Evolutionary conservation across 805 yeast genomes (phyloP), one percentile per base, ranked within the genome.

Genomic region (Metschnikowia reukaufii): DNA sequence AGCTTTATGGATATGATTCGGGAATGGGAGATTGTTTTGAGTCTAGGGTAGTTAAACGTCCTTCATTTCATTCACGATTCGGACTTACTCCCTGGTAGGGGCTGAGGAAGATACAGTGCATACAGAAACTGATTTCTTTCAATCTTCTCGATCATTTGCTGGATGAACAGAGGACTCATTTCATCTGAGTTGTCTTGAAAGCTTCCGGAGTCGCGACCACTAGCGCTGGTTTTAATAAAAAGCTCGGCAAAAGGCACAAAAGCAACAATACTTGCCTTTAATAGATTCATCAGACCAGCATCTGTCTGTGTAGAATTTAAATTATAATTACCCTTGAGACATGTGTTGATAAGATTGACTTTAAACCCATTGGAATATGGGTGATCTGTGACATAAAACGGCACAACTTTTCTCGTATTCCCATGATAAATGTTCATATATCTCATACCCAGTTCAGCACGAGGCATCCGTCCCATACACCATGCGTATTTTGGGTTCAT

Each of bases 1-100:
- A 76, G 79, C 25, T 79, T 82, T 75, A 68, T 80, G 67, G 82
- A 79, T 52, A 58, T 79, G 63, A 65, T 79, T 1, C 67, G 80
- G 43, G 80, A 74, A 47, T 80, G 84, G 84, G 82, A 75, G 25
- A 59, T 70, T 12, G 67, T 66, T 5, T 58, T 73, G 45, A 64
- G 68, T 48, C 57, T 73, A 37, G 71, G 68, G 52, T 50, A n/a
- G 5, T 5, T 29, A 2, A 18, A 12, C 15, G 12, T 18, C n/a
- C n/a, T 15, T 23, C 20, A 7, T 31, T 15, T 36, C 36, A 6
- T 27, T 42, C 23, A 17, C 10, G 1, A 15, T 19, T 27, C 8
- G 10, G 34, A 19, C 6, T 32, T 29, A 2, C 35, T 25, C 8
- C 29, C 10, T 30, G 16, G 20, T 15, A 9, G 32, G 9, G 31